These are phyloP conservation scores for Ceratocystis alfenasii DNA, from an alignment of 2,329 filamentous ascomycete genomes.

Conservation along the genomic window DNA sequence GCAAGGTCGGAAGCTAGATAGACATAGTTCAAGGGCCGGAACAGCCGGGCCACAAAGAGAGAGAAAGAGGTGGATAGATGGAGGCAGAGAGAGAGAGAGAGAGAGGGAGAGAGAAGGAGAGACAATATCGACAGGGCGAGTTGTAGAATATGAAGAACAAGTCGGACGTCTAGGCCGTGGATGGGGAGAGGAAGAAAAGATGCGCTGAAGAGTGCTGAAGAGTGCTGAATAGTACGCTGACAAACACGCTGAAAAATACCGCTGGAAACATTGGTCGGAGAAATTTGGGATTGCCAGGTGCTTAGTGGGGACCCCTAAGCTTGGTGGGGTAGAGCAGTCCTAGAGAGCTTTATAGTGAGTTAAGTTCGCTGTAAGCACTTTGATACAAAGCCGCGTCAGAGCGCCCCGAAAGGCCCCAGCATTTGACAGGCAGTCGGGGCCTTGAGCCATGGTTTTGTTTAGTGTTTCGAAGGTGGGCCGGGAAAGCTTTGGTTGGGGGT, in stretches of 20 bases:
- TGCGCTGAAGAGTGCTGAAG: neutral
- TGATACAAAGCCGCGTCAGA: neutral
- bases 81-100: too few species aligned
- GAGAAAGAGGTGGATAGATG: neutral
- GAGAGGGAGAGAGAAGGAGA: neutral
- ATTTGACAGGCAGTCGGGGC: neutral
- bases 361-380: neutral
- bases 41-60: neutral
- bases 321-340: neutral
- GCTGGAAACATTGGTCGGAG: neutral
- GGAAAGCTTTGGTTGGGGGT: too few species aligned
- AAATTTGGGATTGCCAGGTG: neutral
- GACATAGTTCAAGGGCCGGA: slow-evolving; percentile 1
- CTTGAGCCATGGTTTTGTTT: too few species aligned
- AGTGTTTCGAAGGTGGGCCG: too few species aligned
- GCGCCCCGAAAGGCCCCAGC: neutral
- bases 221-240: neutral
- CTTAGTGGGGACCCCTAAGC: neutral
- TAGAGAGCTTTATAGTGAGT: neutral
- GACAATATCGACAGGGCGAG: neutral
- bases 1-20: neutral
- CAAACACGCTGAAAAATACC: neutral
- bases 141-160: neutral
- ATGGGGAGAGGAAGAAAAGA: neutral
- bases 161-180: neutral